Base-by-base conservation (phyloP, 768 basidiomycete genomes). In the Favolaschia claudopus region DNA sequence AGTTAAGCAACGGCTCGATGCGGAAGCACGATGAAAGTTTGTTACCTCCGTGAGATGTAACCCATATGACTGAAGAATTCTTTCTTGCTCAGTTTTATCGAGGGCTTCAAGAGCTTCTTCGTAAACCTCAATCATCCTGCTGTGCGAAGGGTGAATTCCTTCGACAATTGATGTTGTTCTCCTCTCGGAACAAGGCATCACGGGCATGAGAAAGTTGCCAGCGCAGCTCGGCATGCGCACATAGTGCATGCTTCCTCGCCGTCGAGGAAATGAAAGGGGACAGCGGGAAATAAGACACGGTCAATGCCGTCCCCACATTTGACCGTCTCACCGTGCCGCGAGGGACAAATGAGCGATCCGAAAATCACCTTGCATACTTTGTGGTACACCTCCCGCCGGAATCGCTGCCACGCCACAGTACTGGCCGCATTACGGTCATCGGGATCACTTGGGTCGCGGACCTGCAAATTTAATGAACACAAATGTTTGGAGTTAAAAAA, bases 111-210 rank as follows among this genome's bases (percentile, higher is more conserved):
- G n/a, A n/a, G n/a, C n/a, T n/a, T n/a, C n/a, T n/a, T n/a, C n/a
- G n/a, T n/a, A n/a, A n/a, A n/a, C n/a, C n/a, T n/a, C n/a, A n/a
- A n/a, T n/a, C n/a, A n/a, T n/a, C n/a, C n/a, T n/a, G n/a, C n/a
- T n/a, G n/a, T n/a, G n/a, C n/a, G n/a, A n/a, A n/a, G n/a, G n/a
- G n/a, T n/a, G n/a, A n/a, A n/a, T n/a, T n/a, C n/a, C n/a, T n/a
- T n/a, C n/a, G n/a, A n/a, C n/a, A n/a, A n/a, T n/a, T n/a, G n/a
- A n/a, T n/a, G n/a, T n/a, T n/a, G n/a, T n/a, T n/a, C n/a, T n/a
- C n/a, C n/a, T n/a, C n/a, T n/a, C n/a, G n/a, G 52, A n/a, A 54
- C 52, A 14, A 54, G 10, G 25, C 52, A 54, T 12, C 42, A 42
- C 9, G 52, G 52, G 33, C 52, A 54, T 9, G 52, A 42, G 17